Base-by-base conservation (phyloP, 2,329 filamentous ascomycete species). In the Pseudopyricularia cyperi region DNA sequence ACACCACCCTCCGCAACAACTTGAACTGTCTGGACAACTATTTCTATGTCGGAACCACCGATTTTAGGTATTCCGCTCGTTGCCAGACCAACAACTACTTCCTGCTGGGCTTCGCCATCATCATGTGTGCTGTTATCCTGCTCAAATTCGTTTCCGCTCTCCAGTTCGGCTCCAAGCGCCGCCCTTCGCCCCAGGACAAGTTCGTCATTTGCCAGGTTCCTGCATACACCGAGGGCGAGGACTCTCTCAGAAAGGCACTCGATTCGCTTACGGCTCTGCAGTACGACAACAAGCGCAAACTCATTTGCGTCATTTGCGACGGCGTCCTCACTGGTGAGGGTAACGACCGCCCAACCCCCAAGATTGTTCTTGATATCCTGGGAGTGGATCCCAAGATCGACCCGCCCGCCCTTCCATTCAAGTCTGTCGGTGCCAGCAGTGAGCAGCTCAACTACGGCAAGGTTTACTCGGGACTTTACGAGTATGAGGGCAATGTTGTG, bases 151-250 rank as follows among this genome's bases (percentile, higher is more conserved):
- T 98, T 62, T 83, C 93, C 51, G 93, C 93, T 12, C 76, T 98
- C 42, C 93, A 96, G 62, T 87, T 98, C 55, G 90, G 91, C 46
- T 89, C 89, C 5, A 96, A 96, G 71, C 81, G 87, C 54, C 83
- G 88, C 17, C 93, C 93, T 3, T 78, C 86, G 6, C 86, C 89
- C 35, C 93, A 97, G 67, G 93, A 98, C 68, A 98, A 97, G 65
- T 98, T 98, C 61, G 90, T 98, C 60, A 97, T 98, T 58, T 97
- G 93, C 68, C 89, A 96, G 67, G 89, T 98, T 32, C 93, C 93
- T 9, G 93, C 93, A 5, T 98, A 98, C 64, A 98, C 93, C 0
- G 93, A 98, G 72, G 93, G 89, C 60, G 93, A 98, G 73, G 93
- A 98, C 61, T 91, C 90, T 4, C 73, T 98, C 8, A 79, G 93